A percentile compares a stretch with the other conserved stretches of the same genome.
These are phyloP conservation scores for Dittrichia graveolens DNA, from an alignment of 129 eudicot species.

Conservation along the genomic window DNA sequence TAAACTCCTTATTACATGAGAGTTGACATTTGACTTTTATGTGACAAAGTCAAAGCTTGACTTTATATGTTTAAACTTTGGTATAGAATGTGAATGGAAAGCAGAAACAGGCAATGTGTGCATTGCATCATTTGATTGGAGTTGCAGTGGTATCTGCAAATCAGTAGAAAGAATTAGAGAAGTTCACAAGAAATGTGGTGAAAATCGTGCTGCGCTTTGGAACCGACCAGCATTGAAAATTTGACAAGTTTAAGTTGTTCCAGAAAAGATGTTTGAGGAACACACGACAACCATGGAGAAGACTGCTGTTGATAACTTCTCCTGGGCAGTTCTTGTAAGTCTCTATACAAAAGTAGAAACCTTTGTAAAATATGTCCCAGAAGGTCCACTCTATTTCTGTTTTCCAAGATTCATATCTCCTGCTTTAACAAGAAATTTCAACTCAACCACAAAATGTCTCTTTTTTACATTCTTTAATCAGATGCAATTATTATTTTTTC, in stretches of 20 bases:
- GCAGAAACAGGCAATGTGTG: conserved; percentile 58
- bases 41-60: conserved; percentile 18
- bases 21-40: conserved; percentile 13
- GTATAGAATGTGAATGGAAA: conserved; percentile 57
- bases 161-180: conserved; percentile 68
- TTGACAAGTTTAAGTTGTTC: background rate
- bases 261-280: background rate
- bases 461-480: conserved; percentile 6
- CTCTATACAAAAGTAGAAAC: background rate
- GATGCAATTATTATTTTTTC: background rate
- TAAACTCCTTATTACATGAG: background rate
- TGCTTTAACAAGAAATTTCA: background rate
- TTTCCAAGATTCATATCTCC: background rate
- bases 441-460: background rate
- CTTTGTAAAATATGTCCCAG: background rate
- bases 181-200: conserved; percentile 66
- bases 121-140: conserved; percentile 76
- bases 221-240: conserved; percentile 39
- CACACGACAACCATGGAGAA: background rate
- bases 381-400: background rate
- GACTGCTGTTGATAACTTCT: background rate
- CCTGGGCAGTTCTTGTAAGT: conserved; percentile 9
- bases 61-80: background rate
- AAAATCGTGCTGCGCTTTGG: conserved; percentile 46
- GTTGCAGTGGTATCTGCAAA: conserved; percentile 75